Base-by-base conservation (phyloP, 805 yeast genomes). In the Cephaloascus fragrans region DNA sequence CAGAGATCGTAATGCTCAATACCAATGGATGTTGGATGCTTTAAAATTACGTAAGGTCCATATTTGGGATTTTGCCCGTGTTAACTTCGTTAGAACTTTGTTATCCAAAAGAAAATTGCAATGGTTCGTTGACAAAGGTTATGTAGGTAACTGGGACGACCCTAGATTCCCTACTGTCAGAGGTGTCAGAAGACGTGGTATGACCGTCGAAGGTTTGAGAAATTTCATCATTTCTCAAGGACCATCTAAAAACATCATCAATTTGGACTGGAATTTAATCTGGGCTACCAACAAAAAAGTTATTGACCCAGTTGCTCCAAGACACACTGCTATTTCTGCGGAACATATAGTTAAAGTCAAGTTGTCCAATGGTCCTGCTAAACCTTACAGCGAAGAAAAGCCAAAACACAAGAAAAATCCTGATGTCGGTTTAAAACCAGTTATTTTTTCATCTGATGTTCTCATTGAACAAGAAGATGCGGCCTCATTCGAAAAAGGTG, bases 141-240 rank as follows among this genome's bases (percentile, higher is more conserved):
- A 82, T 52, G 99, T 93, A 42, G 54, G 74, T 18, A 88, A 87
- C 67, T 93, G 99, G 99, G 97, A 93, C 57, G 99, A 93, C 63
- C 98, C 99, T 52, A 77, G 99, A 63, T 93, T 93, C 87, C 99
- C 99, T 50, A 93, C 99, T 36, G 96, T 93, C 32, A 82, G 97
- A 64, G 99, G 99, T 71, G 96, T 90, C 39, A 86, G 97, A 72
- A 82, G 98, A 74, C 84, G 99, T 71, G 99, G 99, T 71, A 93
- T 93, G 99, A 80, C 96, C 32, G 94, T 93, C 46, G 97, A 93
- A 69, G 99, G 97, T 48, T 77, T 93, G 61, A 79, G 90, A 64
- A 84, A 85, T 73, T 93, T 93, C 54, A 84, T 93, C 49, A 71
- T 93, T 45, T 75, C 95, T 37, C 97, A 93, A 70, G 99, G 99